A percentile compares a stretch with the other conserved stretches of the same genome.
Evolutionary conservation across 192 early-diverging fungal genomes (phyloP).

Genomic region (Rhizophlyctis rosea): DNA sequence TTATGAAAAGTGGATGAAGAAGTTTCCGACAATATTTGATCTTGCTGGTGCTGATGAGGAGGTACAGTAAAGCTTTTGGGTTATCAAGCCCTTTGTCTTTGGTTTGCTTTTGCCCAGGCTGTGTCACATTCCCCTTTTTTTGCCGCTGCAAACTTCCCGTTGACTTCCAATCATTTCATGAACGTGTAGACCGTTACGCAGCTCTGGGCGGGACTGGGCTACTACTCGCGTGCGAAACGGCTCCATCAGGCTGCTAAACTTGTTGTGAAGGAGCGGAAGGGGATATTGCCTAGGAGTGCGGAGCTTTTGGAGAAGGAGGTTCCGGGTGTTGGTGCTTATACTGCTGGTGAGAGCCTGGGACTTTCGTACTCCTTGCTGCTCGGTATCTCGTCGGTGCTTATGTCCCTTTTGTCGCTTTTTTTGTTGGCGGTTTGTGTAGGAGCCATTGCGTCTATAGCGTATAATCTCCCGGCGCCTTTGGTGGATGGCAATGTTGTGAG

Average conservation of each 20-base stretch:
- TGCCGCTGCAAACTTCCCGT: background rate
- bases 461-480: constrained; percentile 52
- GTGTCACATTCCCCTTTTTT: background rate
- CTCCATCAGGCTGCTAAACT: constrained; percentile 65
- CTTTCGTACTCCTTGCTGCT: too few relatives aligned
- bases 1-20: constrained; percentile 65
- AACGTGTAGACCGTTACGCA: constrained; percentile 54
- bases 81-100: background rate
- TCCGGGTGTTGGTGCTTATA: constrained; percentile 69
- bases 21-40: constrained; percentile 69
- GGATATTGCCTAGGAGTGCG: constrained; percentile 56
- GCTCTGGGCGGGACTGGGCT: constrained; percentile 77
- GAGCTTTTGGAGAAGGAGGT: constrained; percentile 54
- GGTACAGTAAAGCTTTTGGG: constrained; percentile 8
- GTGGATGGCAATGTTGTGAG: constrained; percentile 81
- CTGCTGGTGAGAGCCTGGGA: constrained; percentile 50
- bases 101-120: background rate
- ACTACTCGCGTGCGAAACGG: constrained; percentile 69
- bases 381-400: too few relatives aligned
- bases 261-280: constrained; percentile 50
- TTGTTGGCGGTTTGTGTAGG: too few relatives aligned
- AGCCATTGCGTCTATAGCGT: constrained; percentile 72
- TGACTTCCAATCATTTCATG: background rate
- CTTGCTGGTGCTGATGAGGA: constrained; percentile 63
- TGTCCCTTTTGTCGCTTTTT: too few relatives aligned